phyloP scores from a whole-genome alignment of 1,139 yeast genomes.

The Candida sp. region DNA sequence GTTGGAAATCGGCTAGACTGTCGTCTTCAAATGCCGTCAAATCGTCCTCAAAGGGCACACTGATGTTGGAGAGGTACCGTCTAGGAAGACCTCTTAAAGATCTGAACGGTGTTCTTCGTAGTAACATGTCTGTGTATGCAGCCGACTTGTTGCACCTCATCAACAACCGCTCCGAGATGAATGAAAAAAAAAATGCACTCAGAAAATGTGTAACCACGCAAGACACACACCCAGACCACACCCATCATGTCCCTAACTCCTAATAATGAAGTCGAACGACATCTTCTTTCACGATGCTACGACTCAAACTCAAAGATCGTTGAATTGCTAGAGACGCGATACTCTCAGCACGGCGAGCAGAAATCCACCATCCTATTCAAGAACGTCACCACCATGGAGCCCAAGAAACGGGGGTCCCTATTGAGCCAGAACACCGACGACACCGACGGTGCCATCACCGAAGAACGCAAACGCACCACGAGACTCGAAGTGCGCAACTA shows the following conservation, averaged over 20 bases:
- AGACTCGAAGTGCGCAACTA: conserved; percentile 50
- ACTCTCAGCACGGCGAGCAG: conserved; percentile 60
- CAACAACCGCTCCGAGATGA: background rate
- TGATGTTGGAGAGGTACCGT: conserved; percentile 16
- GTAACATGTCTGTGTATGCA: background rate
- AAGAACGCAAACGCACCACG: conserved; percentile 32
- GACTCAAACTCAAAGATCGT: conserved; percentile 43
- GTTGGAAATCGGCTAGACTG: conserved; percentile 42
- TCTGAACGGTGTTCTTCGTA: background rate
- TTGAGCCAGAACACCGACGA: conserved; percentile 15
- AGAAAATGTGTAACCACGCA: background rate
- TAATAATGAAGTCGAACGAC: conserved; percentile 48
- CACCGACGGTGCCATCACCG: conserved; percentile 12
- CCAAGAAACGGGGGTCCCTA: conserved; percentile 21
- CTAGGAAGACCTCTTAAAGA: background rate
- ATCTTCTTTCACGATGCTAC: conserved; percentile 56
- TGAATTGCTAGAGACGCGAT: conserved; percentile 58
- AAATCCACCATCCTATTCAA: conserved; percentile 57
- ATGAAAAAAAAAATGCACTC: conserved; percentile 2
- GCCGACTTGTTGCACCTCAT: background rate
- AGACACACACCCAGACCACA: background rate
- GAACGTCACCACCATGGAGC: conserved; percentile 1
- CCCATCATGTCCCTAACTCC: conserved; percentile 9
- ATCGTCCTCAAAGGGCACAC: conserved; percentile 47
- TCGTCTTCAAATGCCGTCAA: conserved; percentile 37